These are phyloP conservation scores for Microbotryum violaceum DNA, from an alignment of 1,284 basidiomycete genomes.

Conservation along the genomic window DNA sequence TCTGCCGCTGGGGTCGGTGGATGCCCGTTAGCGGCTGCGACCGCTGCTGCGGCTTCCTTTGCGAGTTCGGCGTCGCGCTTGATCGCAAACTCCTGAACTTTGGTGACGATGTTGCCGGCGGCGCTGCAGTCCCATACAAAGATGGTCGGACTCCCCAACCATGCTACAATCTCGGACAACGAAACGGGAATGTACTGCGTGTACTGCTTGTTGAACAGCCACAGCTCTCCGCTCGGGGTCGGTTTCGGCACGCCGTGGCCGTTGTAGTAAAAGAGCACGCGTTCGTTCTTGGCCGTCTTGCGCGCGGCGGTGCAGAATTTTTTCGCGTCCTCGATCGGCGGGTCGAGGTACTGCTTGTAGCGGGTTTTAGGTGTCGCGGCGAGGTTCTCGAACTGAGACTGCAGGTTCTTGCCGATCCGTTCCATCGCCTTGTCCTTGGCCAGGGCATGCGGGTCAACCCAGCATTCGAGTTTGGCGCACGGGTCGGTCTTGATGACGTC, in stretches of 20 bases:
- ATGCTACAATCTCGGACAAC: constrained; percentile 32
- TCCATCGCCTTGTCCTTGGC: constrained; percentile 57
- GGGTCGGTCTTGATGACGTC: constrained; percentile 96
- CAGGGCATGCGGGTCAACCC: constrained; percentile 90
- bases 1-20: constrained; percentile 24
- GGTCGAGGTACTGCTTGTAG: constrained; percentile 66
- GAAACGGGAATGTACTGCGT: constrained; percentile 94
- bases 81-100: constrained; percentile 82
- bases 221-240: constrained; percentile 90
- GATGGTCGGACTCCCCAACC: constrained; percentile 69
- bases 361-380: constrained; percentile 73
- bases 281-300: constrained; percentile 84
- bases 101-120: constrained; percentile 84
- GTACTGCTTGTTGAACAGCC: constrained; percentile 97
- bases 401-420: constrained; percentile 68
- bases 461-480: constrained; percentile 89
- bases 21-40: constrained; percentile 10
- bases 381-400: constrained; percentile 92
- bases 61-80: constrained; percentile 69
- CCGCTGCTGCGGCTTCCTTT: constrained; percentile 23
- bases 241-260: constrained; percentile 97
- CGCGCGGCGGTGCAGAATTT: constrained; percentile 79
- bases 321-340: constrained; percentile 87
- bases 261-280: constrained; percentile 95
- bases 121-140: constrained; percentile 99